phyloP scores from a whole-genome alignment of 352 stramenopile species.

The Vaucheria bursata region DNA sequence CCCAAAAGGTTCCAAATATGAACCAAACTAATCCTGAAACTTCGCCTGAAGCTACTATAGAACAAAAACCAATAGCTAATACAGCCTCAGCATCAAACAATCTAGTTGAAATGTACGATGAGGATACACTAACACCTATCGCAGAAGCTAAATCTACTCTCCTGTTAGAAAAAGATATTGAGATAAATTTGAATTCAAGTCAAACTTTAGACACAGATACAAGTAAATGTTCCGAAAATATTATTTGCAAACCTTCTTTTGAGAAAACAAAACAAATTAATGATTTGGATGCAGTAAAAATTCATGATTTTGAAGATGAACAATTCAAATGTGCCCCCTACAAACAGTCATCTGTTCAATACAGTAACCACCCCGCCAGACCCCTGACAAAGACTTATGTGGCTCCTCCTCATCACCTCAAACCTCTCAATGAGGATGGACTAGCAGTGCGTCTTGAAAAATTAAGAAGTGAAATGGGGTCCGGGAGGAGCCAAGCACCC shows the following conservation, averaged over 20 bases:
- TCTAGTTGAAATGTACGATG: too few relatives aligned
- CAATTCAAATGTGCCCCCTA: constrained; percentile 10
- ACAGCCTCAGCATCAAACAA: too few relatives aligned
- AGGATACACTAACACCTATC: too few relatives aligned
- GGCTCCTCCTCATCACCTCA: constrained; percentile 44
- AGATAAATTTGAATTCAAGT: too few relatives aligned
- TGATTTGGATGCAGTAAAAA: neutral
- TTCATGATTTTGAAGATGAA: neutral
- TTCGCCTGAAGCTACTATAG: too few relatives aligned
- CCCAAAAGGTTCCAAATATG: too few relatives aligned
- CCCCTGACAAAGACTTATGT: constrained; percentile 41
- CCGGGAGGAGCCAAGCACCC: constrained; percentile 28
- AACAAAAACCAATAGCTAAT: too few relatives aligned
- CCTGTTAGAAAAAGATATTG: too few relatives aligned
- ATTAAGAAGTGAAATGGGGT: constrained; percentile 34
- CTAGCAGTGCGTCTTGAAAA: constrained; percentile 41
- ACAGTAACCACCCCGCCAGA: constrained; percentile 21
- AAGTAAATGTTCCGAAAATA: neutral
- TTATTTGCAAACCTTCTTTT: neutral
- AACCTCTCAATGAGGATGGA: constrained; percentile 13
- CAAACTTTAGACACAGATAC: neutral
- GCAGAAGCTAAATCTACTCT: too few relatives aligned
- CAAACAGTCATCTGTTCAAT: neutral
- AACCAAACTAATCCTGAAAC: too few relatives aligned
- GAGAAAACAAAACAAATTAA: too few relatives aligned